A percentile compares a stretch with the other conserved stretches of the same genome.
These are phyloP conservation scores for Boletus fagicola DNA, from an alignment of 768 basidiomycete genomes.

Conservation along the genomic window DNA sequence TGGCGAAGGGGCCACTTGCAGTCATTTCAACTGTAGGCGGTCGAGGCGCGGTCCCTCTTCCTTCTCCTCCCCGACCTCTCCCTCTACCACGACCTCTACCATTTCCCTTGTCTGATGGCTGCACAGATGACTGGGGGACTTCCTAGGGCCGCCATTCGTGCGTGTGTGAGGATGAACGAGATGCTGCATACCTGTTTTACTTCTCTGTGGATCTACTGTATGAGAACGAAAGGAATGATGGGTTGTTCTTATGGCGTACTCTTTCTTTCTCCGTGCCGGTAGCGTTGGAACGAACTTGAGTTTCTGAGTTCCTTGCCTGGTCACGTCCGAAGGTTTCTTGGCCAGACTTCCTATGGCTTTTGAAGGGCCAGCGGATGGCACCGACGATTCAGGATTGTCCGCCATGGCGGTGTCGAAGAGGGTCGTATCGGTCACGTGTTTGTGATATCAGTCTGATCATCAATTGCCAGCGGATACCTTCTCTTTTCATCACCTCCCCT, in stretches of 20 bases:
- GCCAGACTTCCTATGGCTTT: slow-evolving; percentile 78
- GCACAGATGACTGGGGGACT: slow-evolving; percentile 35
- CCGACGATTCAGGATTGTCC: slow-evolving; percentile 10
- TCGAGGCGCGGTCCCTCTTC: slow-evolving; percentile 44
- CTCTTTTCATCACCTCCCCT: not conserved
- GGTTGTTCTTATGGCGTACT: slow-evolving; percentile 48
- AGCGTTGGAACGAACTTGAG: slow-evolving; percentile 80
- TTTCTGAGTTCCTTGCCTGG: slow-evolving; percentile 70
- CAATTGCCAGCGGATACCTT: not conserved
- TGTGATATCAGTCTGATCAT: not conserved
- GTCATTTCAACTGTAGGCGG: slow-evolving; percentile 68
- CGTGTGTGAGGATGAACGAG: not conserved
- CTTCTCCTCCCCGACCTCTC: slow-evolving; percentile 52
- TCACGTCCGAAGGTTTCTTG: slow-evolving; percentile 67
- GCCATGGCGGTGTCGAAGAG: slow-evolving; percentile 14
- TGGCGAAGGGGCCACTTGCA: slow-evolving; percentile 83
- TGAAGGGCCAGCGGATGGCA: slow-evolving; percentile 31
- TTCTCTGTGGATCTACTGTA: slow-evolving; percentile 44
- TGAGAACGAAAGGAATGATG: slow-evolving; percentile 8
- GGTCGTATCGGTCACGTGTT: slow-evolving; percentile 19
- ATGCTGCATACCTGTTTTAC: slow-evolving; percentile 55
- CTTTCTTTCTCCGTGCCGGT: slow-evolving; percentile 74
- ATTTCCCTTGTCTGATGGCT: slow-evolving; percentile 40
- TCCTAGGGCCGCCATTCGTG: slow-evolving; percentile 41
- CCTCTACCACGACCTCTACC: slow-evolving; percentile 49